Evolutionary conservation across 495 filamentous ascomycete species (phyloP).

Genomic region (Bacidia gigantensis): DNA sequence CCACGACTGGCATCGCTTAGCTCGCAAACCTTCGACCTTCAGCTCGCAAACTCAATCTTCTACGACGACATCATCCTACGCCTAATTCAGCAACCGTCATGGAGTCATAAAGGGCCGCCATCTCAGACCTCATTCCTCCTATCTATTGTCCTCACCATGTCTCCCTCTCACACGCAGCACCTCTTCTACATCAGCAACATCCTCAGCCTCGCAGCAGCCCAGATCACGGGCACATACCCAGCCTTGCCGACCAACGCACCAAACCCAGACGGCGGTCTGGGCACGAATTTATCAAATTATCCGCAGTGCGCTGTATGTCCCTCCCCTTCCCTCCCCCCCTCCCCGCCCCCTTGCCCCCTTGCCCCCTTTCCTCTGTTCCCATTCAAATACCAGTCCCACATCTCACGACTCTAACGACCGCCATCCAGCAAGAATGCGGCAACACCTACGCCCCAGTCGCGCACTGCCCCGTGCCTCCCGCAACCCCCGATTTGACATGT

Average conservation of each 20-base stretch:
- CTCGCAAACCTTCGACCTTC: too few relatives aligned
- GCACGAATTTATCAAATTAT: neutral
- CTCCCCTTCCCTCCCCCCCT: neutral
- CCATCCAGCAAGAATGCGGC: neutral
- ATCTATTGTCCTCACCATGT: too few relatives aligned
- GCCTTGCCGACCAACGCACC: neutral
- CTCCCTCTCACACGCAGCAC: too few relatives aligned
- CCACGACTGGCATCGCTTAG: too few relatives aligned
- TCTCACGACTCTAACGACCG: neutral
- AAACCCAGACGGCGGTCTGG: neutral
- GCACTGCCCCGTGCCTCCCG: neutral
- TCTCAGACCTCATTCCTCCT: too few relatives aligned
- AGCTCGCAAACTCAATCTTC: too few relatives aligned
- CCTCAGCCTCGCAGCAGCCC: too few relatives aligned
- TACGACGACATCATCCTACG: too few relatives aligned
- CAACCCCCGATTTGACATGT: neutral
- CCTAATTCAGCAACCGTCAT: too few relatives aligned
- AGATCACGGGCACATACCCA: neutral
- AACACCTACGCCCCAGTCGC: neutral
- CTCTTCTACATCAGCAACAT: too few relatives aligned
- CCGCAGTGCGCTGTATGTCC: neutral
- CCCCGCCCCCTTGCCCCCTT: neutral
- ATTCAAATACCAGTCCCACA: neutral
- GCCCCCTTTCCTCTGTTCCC: too few relatives aligned
- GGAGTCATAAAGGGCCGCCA: too few relatives aligned